These are phyloP conservation scores for Fibroporia radiculosa DNA, from an alignment of 768 basidiomycete species.

Conservation along the genomic window DNA sequence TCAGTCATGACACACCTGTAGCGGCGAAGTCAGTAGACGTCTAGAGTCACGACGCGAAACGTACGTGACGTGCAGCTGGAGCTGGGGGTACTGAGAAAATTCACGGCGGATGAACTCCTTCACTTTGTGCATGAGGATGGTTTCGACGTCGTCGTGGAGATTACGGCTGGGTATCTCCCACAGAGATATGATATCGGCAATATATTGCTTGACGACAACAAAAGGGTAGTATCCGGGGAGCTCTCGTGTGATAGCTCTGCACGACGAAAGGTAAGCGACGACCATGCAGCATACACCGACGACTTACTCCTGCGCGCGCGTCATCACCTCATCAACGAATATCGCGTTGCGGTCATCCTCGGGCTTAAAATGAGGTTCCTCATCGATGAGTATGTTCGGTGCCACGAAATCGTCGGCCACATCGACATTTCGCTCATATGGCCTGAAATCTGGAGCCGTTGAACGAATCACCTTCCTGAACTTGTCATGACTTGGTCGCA, in stretches of 20 bases:
- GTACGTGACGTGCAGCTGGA: conserved; percentile 13
- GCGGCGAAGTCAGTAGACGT: background rate
- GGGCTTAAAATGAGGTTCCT: conserved; percentile 11
- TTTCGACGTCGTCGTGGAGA: conserved; percentile 14
- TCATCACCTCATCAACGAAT: conserved; percentile 46
- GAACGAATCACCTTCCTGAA: conserved; percentile 42
- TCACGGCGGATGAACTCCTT: conserved; percentile 9
- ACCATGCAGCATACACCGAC: background rate
- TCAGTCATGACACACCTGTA: conserved; percentile 41
- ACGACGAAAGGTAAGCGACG: conserved; percentile 20
- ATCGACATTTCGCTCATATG: conserved; percentile 24
- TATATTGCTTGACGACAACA: conserved; percentile 17
- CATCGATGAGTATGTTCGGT: conserved; percentile 13
- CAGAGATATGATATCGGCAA: conserved; percentile 7
- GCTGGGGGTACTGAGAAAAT: conserved; percentile 16
- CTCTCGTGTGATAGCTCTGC: conserved; percentile 61
- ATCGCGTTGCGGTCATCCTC: conserved; percentile 20
- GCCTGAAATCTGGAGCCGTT: conserved; percentile 54
- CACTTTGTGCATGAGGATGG: conserved; percentile 10
- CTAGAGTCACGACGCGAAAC: background rate
- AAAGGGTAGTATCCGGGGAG: conserved; percentile 60
- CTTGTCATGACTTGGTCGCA: conserved; percentile 38
- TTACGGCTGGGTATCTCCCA: conserved; percentile 14
- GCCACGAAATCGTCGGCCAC: background rate
- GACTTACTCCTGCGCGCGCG: conserved; percentile 38